Conservation (phyloP, 345 rosid genomes). For the Boechera stricta region DNA sequence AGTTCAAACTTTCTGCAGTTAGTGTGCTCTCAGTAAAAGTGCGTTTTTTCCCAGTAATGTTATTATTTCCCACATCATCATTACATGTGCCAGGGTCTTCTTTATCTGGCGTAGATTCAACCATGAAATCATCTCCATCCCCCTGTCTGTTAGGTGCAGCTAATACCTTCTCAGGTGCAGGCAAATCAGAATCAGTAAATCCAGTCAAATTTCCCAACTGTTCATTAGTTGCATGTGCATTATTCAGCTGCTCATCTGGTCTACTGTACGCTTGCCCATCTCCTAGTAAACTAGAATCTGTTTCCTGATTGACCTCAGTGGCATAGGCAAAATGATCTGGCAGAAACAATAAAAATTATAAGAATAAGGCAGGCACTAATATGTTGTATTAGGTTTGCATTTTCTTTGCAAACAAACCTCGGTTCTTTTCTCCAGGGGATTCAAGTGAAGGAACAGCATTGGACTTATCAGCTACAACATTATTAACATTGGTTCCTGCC, state of each 20-base stretch:
- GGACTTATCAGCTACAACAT: slow-evolving; percentile 38
- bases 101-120: slow-evolving; percentile 69
- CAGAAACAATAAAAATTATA: slow-evolving; percentile 25
- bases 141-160: slow-evolving; percentile 56
- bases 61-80: slow-evolving; percentile 49
- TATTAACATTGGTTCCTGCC: slow-evolving; percentile 34
- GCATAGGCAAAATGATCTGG: slow-evolving; percentile 32
- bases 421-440: slow-evolving; percentile 37
- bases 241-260: slow-evolving; percentile 48
- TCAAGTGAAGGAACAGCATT: slow-evolving; percentile 48
- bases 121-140: slow-evolving; percentile 56
- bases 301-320: slow-evolving; percentile 51
- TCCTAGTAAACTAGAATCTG: slow-evolving; percentile 50
- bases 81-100: slow-evolving; percentile 52
- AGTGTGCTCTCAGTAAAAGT: slow-evolving; percentile 74
- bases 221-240: slow-evolving; percentile 45
- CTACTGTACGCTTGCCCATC: slow-evolving; percentile 48
- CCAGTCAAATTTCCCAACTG: slow-evolving; percentile 50
- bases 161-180: slow-evolving; percentile 83
- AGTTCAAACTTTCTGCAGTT: slow-evolving; percentile 67
- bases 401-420: slow-evolving; percentile 32
- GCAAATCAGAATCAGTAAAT: slow-evolving; percentile 52
- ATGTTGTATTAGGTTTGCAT: slow-evolving; percentile 27
- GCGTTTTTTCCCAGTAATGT: slow-evolving; percentile 73
- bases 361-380: slow-evolving; percentile 26